Evolutionary conservation across 257 asterid species (phyloP), one percentile per base, ranked within the genome.

Genomic region (Verbena officinalis): DNA sequence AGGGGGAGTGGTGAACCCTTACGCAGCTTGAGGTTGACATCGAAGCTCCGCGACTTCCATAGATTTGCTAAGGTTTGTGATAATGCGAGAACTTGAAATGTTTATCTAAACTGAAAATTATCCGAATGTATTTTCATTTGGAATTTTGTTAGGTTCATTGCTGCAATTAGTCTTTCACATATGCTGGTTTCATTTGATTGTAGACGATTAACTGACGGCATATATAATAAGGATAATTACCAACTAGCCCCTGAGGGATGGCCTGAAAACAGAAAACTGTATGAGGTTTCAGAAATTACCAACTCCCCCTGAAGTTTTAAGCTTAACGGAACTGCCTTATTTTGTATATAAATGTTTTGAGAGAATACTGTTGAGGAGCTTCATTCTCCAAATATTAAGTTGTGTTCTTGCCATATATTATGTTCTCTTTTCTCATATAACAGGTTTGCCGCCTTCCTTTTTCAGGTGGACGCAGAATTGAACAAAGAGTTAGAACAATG

Each of bases 41-140:
- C 97, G 58, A 94, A 81, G 86, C 90, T 94, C 50, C 97, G 97
- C 7, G 97, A 94, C 78, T 90, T 94, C 73, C 90, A 90, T 65
- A 87, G 78, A 77, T 86, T 59, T 78, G 97, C 99, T 0, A 94
- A 94, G 96, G 99, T 90, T 56, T 63, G 89, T 62, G 44, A 23
- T 69, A 55, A 39, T 22, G 40, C 55, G 3, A 62, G 12, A 30
- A 55, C 19, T 40, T 42, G 6, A n/a, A 12, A 36, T 9, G 6
- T 19, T 23, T 20, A 0, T 62, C 65, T 43, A 27, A 38, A 44
- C 31, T 19, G 17, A 40, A 63, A 40, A 38, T 9, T 61, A 53
- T 53, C 23, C 59, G 30, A 23, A 22, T 16, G 39, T 19, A 34
- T 22, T 39, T 60, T 50, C 51, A 11, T 48, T 7, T 14, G 39